Evolutionary conservation across 1,139 yeast genomes (phyloP), one percentile per base, ranked within the genome.

Genomic region (Pichia sp.): DNA sequence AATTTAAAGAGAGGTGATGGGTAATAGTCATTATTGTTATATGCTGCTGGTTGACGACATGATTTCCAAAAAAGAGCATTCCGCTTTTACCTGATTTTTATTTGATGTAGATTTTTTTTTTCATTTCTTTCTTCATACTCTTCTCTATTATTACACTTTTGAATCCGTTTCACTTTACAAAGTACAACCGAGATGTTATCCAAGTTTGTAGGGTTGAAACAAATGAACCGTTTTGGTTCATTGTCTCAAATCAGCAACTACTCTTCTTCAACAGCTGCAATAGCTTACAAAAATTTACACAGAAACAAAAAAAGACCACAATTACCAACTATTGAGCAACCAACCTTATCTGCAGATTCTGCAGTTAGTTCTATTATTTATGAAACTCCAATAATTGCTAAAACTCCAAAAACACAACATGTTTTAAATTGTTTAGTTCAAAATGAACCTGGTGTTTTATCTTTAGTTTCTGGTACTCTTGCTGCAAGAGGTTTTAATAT

Each of bases 401-500:
- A 67, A 46, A 76, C 79, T 4, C 87, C 89, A 35, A 72, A 76
- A 55, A 82, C 82, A 53, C 87, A 86, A 60, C 97, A 92, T 60
- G 95, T 92, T 39, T 74, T 92, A 64, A 94, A 92, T 74, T 92
- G 98, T 70, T 75, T 92, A 64, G 98, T 92, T 32, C 98, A 92
- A 68, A 90, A 92, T 67, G 98, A 92, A 69, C 98, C 98, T 5
- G 98, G 98, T 72, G 98, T 92, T 42, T 73, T 92, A 60, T 83
- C 96, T 39, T 78, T 94, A 46, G 87, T 92, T 40, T 85, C 97
- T 4, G 96, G 97, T 47, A 90, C 96, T 42, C 74, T 92, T 57
- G 98, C 98, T 33, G 97, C 97, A 37, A 78, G 98, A 64, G 98
- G 98, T 11, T 92, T 92, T 78, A 92, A 92, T 69, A 92, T 92